Conservation (phyloP, 371 early-diverging fungal genomes). For the Circinella umbellata region DNA sequence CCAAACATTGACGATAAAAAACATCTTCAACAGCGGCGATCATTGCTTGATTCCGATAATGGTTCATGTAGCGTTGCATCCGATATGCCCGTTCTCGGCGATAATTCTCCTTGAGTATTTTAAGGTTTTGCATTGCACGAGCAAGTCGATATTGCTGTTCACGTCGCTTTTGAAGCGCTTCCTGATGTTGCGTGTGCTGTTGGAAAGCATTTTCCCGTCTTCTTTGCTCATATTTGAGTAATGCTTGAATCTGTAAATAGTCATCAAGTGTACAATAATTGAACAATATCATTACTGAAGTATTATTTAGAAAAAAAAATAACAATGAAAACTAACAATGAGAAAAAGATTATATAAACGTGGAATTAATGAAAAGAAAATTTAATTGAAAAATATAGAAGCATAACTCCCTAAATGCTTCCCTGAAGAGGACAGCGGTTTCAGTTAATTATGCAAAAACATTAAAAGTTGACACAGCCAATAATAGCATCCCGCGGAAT, state of each 20-base stretch:
- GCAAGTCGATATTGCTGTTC: slow-evolving; percentile 19
- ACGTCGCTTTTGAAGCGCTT: not conserved
- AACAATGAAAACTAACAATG: too few relatives aligned
- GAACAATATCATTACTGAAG: not conserved
- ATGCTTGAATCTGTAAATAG: slow-evolving; percentile 32
- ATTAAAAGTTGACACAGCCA: too few relatives aligned
- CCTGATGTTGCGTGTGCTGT: slow-evolving; percentile 6
- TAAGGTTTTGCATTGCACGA: slow-evolving; percentile 24
- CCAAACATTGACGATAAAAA: slow-evolving; percentile 22
- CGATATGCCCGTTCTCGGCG: slow-evolving; percentile 26
- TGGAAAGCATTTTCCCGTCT: slow-evolving; percentile 9
- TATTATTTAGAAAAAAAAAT: too few relatives aligned
- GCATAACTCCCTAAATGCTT: too few relatives aligned
- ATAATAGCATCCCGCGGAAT: not conserved
- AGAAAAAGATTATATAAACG: too few relatives aligned
- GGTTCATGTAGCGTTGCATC: slow-evolving; percentile 20
- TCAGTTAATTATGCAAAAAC: not conserved
- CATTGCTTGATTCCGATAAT: slow-evolving; percentile 17
- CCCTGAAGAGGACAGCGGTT: not conserved
- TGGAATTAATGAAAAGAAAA: too few relatives aligned
- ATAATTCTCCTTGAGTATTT: slow-evolving; percentile 21
- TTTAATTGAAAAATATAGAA: too few relatives aligned
- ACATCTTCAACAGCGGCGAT: slow-evolving; percentile 11
- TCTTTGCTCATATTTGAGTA: slow-evolving; percentile 26
- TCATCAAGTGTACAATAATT: slow-evolving; percentile 31